Base-by-base conservation (phyloP, 495 filamentous ascomycete species). In the Tetracladium marchalianum region DNA sequence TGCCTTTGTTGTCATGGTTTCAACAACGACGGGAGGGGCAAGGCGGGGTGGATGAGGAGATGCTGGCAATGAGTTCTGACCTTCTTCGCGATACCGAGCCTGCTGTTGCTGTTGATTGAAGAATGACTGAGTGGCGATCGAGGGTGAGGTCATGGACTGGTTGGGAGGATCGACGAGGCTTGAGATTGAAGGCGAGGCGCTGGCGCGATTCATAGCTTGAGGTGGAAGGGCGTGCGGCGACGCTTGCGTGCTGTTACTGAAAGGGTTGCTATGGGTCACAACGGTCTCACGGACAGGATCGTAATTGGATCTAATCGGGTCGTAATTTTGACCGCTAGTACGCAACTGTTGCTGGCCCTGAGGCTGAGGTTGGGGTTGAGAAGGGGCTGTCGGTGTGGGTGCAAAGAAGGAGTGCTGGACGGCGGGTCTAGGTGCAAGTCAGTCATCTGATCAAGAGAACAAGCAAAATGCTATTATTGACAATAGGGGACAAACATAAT, bases 141-240 rank as follows among this genome's bases (percentile, higher is more conserved):
- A 59, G 16, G 68, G 67, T 2, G 75, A 72, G 17, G 70, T 63
- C 31, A 68, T 61, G 41, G 66, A 63, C 45, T 64, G 59, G 10
- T 60, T 62, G 10, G 84, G 78, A 7, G 85, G 86, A 50, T 95
- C 88, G 35, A 95, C 88, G 32, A 95, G 72, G 60, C 86, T 92
- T 15, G 87, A 80, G 50, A 95, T 95, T 0, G 89, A 87, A 7
- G 89, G 87, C 18, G 89, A 94, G 15, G 85, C 84, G 59, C 85
- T 92, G 13, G 87, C 85, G 41, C 84, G 77, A 57, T 78, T 83
- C 35, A 65, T 62, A 46, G 57, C 55, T 33, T 43, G 65, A 44
- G 49, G 69, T 43, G 70, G 68, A 0, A 73, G 69, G 11, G 22
- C 22, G 22, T 76, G 69, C 13, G 75, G 71, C n/a, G 77, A 74